Evolutionary conservation across 1,139 yeast species (phyloP), one percentile per base, ranked within the genome.

Genomic region (Yamadazyma jaroonii): DNA sequence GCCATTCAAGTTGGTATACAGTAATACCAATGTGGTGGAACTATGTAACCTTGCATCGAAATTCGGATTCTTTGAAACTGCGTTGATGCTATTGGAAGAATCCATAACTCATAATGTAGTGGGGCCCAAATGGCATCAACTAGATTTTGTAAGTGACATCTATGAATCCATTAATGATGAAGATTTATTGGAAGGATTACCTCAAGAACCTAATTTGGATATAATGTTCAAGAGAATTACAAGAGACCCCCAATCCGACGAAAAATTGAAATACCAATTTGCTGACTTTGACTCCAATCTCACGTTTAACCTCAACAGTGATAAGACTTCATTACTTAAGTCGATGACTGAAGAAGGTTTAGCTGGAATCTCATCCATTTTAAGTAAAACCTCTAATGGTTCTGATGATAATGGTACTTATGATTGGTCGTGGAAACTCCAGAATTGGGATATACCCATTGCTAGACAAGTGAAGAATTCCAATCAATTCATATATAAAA

Each of bases 341-440:
- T 63, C 81, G 0, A 59, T 80, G 56, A 44, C 67, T 13, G 45
- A 59, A 0, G 70, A 62, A 41, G 84, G 84, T 1, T 54, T 75
- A 43, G 55, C 65, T 35, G 83, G 84, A 0, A 52, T 74, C 1
- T 70, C 85, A 0, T 64, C 64, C 26, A 41, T 66, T 23, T 53
- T 62, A 9, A 54, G 59, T 29, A 35, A 37, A 9, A 39, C 34
- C 11, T 10, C 28, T 1, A 28, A 11, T n/a, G n/a, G 9, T 6
- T 7, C 9, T 9, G 32, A 29, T 9, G 26, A 25, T 6, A 37
- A 44, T 25, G n/a, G 35, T 25, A 31, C 23, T 20, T 65, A 54
- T 44, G 73, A 75, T 37, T 74, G 83, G 72, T 73, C 81, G 0
- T 86, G 95, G 95, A 83, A 82, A 51, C 59, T 86, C 27, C 74